phyloP scores from a whole-genome alignment of 2,329 filamentous ascomycete genomes.

The Xylaria sp. region DNA sequence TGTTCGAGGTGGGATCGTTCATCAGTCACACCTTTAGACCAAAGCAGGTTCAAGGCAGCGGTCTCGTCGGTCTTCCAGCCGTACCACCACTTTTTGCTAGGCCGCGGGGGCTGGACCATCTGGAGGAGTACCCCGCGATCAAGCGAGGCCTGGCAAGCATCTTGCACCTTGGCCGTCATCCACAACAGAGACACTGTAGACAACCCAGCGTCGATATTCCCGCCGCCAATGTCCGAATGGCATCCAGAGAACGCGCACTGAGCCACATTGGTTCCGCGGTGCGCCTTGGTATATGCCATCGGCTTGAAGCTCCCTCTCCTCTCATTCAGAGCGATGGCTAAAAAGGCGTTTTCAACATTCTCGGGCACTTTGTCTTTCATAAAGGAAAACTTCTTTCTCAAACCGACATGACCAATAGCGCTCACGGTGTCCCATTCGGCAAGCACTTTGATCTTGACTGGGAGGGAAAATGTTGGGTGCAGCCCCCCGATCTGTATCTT shows the following conservation, averaged over 20 bases:
- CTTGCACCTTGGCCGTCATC: constrained; percentile 12
- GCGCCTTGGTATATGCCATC: constrained; percentile 10
- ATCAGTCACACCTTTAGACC: constrained; percentile 14
- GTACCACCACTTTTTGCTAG: constrained; percentile 19
- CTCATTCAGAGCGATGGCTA: constrained; percentile 17
- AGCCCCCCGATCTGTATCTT: constrained; percentile 6
- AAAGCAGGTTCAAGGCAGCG: constrained; percentile 12
- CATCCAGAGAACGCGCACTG: constrained; percentile 13
- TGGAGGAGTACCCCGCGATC: constrained; percentile 11
- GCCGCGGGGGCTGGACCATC: constrained; percentile 16
- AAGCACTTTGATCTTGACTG: constrained; percentile 14
- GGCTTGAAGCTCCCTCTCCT: constrained; percentile 15
- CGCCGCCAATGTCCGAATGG: constrained; percentile 12
- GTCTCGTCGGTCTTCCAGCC: constrained; percentile 11
- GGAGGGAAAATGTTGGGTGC: constrained; percentile 7
- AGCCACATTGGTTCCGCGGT: background rate
- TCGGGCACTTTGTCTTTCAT: constrained; percentile 13
- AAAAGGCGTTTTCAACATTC: constrained; percentile 15
- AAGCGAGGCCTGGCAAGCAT: constrained; percentile 10
- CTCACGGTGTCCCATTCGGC: constrained; percentile 21
- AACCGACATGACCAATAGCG: constrained; percentile 10
- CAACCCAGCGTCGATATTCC: constrained; percentile 12
- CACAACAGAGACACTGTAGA: constrained; percentile 14
- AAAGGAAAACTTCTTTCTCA: constrained; percentile 10
- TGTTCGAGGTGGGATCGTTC: background rate